Conservation (phyloP, 192 early-diverging fungal species). For the Coemansia pectinata region DNA sequence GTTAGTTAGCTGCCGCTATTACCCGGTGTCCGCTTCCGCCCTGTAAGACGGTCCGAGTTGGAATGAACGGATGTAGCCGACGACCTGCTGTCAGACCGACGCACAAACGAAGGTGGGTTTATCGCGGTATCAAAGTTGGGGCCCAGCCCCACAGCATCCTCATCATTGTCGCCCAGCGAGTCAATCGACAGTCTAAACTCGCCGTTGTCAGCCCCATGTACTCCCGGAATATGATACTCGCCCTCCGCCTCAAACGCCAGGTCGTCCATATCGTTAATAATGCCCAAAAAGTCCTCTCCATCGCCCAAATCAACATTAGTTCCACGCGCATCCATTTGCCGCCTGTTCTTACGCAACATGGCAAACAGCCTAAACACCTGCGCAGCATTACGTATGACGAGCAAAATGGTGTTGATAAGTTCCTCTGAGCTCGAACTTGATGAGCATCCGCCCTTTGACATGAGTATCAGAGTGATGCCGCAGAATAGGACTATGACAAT, state of each 20-base stretch:
- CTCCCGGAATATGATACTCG: conserved; percentile 25
- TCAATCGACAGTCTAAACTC: conserved; percentile 54
- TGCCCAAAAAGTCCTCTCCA: conserved; percentile 32
- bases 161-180: conserved; percentile 19
- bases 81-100: conserved; percentile 36
- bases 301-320: conserved; percentile 32
- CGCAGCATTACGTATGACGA: conserved; percentile 72
- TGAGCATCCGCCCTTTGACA: conserved; percentile 66
- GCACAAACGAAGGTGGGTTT: neutral
- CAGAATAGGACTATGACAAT: conserved; percentile 70
- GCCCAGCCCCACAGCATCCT: conserved; percentile 3
- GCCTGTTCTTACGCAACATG: conserved; percentile 62
- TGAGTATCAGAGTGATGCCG: conserved; percentile 64
- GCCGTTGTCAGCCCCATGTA: neutral
- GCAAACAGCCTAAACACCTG: conserved; percentile 69
- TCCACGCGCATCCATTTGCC: conserved; percentile 35
- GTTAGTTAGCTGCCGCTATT: neutral
- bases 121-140: neutral
- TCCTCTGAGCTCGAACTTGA: conserved; percentile 64
- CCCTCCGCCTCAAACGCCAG: conserved; percentile 20
- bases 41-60: conserved; percentile 23
- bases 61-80: conserved; percentile 41
- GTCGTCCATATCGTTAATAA: conserved; percentile 46
- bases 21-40: conserved; percentile 19
- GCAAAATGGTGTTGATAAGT: conserved; percentile 67